Conservation (phyloP, 1,284 basidiomycete genomes). For the Cystobasidiaceae sp. region DNA sequence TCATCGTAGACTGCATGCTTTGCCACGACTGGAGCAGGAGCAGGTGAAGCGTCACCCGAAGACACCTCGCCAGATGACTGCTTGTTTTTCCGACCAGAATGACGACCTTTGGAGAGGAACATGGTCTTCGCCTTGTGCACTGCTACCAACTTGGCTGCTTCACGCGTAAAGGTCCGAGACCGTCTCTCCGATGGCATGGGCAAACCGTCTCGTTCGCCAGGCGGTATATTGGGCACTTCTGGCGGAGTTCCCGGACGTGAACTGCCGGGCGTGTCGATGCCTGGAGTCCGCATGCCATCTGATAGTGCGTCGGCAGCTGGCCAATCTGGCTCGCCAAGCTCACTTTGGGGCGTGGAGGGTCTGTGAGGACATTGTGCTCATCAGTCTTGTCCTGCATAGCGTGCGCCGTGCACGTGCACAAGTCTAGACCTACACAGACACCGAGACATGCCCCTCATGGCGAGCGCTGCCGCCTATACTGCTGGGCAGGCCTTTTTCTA, state of each 20-base stretch:
- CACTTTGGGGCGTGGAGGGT: constrained; percentile 2
- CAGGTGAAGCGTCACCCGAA: background rate
- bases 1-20: background rate
- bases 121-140: constrained; percentile 30
- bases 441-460: too few species aligned
- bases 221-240: constrained; percentile 6
- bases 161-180: constrained; percentile 8
- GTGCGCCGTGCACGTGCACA: too few species aligned
- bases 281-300: constrained; percentile 19
- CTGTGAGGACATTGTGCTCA: background rate
- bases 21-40: background rate
- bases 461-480: too few species aligned
- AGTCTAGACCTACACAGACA: too few species aligned
- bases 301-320: background rate
- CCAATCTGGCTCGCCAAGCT: background rate
- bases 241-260: constrained; percentile 30
- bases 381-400: background rate
- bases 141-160: constrained; percentile 31
- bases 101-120: background rate
- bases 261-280: constrained; percentile 17
- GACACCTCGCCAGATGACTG: background rate
- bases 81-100: background rate
- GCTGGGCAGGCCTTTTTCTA: background rate
- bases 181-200: constrained; percentile 14
- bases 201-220: constrained; percentile 31